These are phyloP conservation scores for Chionographis japonica DNA, from an alignment of 106 monocot genomes.

Conservation along the genomic window DNA sequence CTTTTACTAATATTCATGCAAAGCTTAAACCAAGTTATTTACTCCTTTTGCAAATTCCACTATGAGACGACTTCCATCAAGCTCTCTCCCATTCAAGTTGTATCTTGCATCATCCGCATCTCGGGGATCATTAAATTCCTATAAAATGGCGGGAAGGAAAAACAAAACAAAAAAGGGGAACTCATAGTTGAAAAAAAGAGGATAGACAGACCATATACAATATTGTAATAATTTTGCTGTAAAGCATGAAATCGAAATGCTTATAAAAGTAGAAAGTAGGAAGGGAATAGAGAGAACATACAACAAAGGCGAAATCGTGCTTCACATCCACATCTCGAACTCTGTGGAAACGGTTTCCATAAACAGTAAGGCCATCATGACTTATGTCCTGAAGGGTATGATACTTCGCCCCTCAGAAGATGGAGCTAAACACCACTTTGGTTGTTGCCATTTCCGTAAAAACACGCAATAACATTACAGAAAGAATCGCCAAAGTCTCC, in stretches of 20 bases:
- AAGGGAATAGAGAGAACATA: conserved; percentile 36
- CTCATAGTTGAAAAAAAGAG: conserved; percentile 15
- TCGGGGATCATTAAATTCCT: conserved; percentile 91
- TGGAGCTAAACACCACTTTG: conserved; percentile 67
- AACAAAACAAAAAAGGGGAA: conserved; percentile 1
- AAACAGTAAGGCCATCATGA: conserved; percentile 96
- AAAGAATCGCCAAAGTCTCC: conserved; percentile 92
- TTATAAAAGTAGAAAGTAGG: neutral
- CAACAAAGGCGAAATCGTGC: conserved; percentile 97
- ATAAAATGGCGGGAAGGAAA: conserved; percentile 1
- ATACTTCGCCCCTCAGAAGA: conserved; percentile 70
- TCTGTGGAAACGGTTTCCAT: conserved; percentile 96
- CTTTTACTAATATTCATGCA: neutral
- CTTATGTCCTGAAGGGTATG: conserved; percentile 55
- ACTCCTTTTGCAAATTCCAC: conserved; percentile 96
- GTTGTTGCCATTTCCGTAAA: conserved; percentile 80
- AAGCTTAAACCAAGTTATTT: conserved; percentile 2
- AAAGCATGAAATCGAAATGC: neutral
- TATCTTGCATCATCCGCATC: conserved; percentile 98
- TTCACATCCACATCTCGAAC: conserved; percentile 99
- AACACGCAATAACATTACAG: conserved; percentile 78
- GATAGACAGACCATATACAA: neutral
- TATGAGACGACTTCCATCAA: conserved; percentile 84
- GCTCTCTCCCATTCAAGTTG: conserved; percentile 71
- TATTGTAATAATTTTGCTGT: neutral